Evolutionary conservation across 345 rosid species (phyloP).

Genomic region (Streptanthus diversifolius): DNA sequence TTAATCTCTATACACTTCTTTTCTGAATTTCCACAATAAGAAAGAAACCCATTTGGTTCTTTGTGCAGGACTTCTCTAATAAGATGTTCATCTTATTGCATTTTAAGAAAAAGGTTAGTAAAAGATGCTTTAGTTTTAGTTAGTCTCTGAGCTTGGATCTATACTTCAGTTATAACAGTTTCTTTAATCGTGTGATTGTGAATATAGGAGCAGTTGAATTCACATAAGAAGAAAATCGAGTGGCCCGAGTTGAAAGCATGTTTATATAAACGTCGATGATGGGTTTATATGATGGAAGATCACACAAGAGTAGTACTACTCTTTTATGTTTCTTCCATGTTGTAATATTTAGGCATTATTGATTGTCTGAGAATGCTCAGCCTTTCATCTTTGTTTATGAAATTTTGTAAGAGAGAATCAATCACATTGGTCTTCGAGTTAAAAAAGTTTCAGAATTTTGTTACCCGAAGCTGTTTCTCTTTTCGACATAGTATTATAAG

Average conservation of each 20-base stretch:
- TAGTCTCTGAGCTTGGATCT: not conserved
- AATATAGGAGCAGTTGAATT: slow-evolving; percentile 54
- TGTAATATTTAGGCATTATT: not conserved
- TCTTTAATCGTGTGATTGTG: not conserved
- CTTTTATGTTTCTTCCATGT: not conserved
- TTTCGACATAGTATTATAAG: not conserved
- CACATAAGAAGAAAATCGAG: slow-evolving; percentile 47
- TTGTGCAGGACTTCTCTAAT: slow-evolving; percentile 72
- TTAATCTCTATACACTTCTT: not conserved
- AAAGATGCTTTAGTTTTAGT: not conserved
- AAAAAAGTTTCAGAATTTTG: not conserved
- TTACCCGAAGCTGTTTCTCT: not conserved
- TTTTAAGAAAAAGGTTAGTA: slow-evolving; percentile 76
- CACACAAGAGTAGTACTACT: not conserved
- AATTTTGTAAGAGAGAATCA: not conserved
- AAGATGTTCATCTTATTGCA: slow-evolving; percentile 81
- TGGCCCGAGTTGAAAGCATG: slow-evolving; percentile 97
- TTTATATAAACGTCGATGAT: slow-evolving; percentile 82
- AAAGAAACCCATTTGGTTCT: not conserved
- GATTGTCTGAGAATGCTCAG: not conserved
- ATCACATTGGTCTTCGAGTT: not conserved
- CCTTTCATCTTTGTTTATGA: not conserved
- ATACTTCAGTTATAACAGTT: not conserved
- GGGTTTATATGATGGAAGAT: slow-evolving; percentile 48
- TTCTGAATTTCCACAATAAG: not conserved